phyloP scores from a whole-genome alignment of 495 filamentous ascomycete species.

The Penicillium paxilli region DNA sequence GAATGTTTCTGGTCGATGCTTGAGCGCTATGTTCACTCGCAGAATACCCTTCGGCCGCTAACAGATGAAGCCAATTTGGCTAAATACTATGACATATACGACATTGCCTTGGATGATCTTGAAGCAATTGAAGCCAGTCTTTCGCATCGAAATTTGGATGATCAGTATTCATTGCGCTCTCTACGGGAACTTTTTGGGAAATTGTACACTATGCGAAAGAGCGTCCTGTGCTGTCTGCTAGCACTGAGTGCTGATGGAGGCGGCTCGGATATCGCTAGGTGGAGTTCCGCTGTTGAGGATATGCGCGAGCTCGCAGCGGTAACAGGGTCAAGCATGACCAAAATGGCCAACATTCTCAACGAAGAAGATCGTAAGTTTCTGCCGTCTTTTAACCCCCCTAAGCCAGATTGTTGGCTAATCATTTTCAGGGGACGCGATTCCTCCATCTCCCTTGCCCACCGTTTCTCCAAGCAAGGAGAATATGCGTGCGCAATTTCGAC shows the following conservation, averaged over 20 bases:
- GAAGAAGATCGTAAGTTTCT: slow-evolving; percentile 76
- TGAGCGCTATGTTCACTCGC: slow-evolving; percentile 65
- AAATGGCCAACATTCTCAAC: slow-evolving; percentile 67
- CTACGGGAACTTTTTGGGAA: slow-evolving; percentile 78
- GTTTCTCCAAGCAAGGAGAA: slow-evolving; percentile 75
- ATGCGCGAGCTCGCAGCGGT: slow-evolving; percentile 62
- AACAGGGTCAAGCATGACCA: slow-evolving; percentile 53
- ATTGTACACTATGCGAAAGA: slow-evolving; percentile 75
- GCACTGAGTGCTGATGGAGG: slow-evolving; percentile 86
- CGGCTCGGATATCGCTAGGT: slow-evolving; percentile 74
- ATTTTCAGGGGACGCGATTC: slow-evolving; percentile 46
- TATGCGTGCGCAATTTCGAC: slow-evolving; percentile 79
- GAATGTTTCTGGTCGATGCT: slow-evolving; percentile 69
- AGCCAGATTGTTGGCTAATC: slow-evolving; percentile 23
- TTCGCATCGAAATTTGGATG: slow-evolving; percentile 62
- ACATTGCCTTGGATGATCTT: slow-evolving; percentile 78
- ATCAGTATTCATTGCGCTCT: slow-evolving; percentile 73
- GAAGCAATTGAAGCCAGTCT: slow-evolving; percentile 63
- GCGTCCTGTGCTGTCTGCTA: slow-evolving; percentile 82
- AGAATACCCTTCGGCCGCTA: slow-evolving; percentile 64
- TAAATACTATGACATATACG: slow-evolving; percentile 90
- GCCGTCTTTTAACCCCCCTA: neutral
- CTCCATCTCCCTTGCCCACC: slow-evolving; percentile 65
- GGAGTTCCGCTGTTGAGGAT: slow-evolving; percentile 75
- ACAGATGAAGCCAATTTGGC: slow-evolving; percentile 78